Conservation (phyloP, 2,329 filamentous ascomycete genomes). For the Alternaria sp. region DNA sequence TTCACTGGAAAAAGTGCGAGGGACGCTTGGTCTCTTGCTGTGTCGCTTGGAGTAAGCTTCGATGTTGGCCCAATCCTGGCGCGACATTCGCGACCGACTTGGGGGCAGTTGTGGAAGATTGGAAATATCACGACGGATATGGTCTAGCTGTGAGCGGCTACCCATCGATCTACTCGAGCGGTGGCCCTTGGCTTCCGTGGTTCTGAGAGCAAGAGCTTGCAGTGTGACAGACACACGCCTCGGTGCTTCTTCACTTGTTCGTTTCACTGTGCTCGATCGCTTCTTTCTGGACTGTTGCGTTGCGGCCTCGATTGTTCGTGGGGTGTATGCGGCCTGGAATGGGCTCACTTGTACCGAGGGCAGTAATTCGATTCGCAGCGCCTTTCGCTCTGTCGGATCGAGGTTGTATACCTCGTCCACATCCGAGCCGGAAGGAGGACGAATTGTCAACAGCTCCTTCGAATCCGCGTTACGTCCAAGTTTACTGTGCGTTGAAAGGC, state of each 20-base stretch:
- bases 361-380: slow-evolving; percentile 12
- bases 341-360: slow-evolving; percentile 24
- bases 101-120: slow-evolving; percentile 37
- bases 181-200: slow-evolving; percentile 17
- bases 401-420: slow-evolving; percentile 11
- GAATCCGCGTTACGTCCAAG: slow-evolving; percentile 6
- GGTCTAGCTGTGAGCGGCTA: slow-evolving; percentile 30
- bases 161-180: slow-evolving; percentile 13
- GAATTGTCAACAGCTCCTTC: slow-evolving; percentile 21
- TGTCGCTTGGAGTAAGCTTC: slow-evolving; percentile 39
- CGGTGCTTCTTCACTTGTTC: slow-evolving; percentile 34
- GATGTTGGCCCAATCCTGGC: slow-evolving; percentile 45
- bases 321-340: slow-evolving; percentile 20
- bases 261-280: slow-evolving; percentile 19
- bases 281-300: slow-evolving; percentile 20
- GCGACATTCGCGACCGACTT: slow-evolving; percentile 39
- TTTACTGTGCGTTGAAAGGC: slow-evolving; percentile 8
- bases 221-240: slow-evolving; percentile 30
- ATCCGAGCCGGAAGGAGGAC: slow-evolving; percentile 12
- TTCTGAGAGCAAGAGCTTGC: slow-evolving; percentile 28
- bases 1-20: slow-evolving; percentile 25
- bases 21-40: slow-evolving; percentile 27
- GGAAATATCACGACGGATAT: slow-evolving; percentile 41
- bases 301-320: slow-evolving; percentile 14
- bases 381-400: slow-evolving; percentile 5